phyloP scores from a whole-genome alignment of 164 flowering plant genomes.

The Magnolia officinalis region DNA sequence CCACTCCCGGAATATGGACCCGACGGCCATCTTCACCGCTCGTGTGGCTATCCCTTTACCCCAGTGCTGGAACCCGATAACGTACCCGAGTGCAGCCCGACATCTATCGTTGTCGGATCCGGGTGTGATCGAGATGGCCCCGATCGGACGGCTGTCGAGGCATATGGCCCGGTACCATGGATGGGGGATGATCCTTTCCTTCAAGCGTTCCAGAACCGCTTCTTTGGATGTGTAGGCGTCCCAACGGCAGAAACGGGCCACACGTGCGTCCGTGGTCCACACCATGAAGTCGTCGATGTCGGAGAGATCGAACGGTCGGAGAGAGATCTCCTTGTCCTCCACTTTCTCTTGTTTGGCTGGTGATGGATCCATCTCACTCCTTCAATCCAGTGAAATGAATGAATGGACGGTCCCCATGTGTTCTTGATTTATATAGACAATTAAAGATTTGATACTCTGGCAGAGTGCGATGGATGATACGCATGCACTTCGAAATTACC shows the following conservation, averaged over 20 bases:
- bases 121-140: conserved; percentile 35
- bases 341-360: too few relatives aligned
- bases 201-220: conserved; percentile 33
- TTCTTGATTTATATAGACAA: too few relatives aligned
- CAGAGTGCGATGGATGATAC: too few relatives aligned
- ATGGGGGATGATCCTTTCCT: conserved; percentile 27
- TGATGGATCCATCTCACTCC: too few relatives aligned
- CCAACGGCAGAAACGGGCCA: conserved; percentile 35
- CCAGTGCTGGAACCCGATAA: conserved; percentile 50
- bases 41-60: conserved; percentile 62
- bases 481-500: too few relatives aligned
- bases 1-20: conserved; percentile 47
- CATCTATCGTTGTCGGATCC: conserved; percentile 24
- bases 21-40: conserved; percentile 57
- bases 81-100: conserved; percentile 64
- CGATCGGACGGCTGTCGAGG: conserved; percentile 42
- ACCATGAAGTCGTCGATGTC: conserved; percentile 45
- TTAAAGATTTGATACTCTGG: too few relatives aligned
- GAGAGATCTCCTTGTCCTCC: conserved; percentile 15
- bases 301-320: conserved; percentile 28
- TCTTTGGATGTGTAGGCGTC: conserved; percentile 42
- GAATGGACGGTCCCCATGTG: too few relatives aligned
- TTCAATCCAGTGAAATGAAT: too few relatives aligned
- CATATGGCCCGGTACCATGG: conserved; percentile 69
- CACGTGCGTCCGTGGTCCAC: conserved; percentile 37